Evolutionary conservation across 345 rosid species (phyloP).

Genomic region (rapeseed (Brassica napus)): Da-Ae NC_063447.1:42357001-42357500

Average conservation of each 20-base stretch:
- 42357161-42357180: background rate
- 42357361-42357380: slow-evolving; percentile 57
- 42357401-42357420: slow-evolving; percentile 53
- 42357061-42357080: background rate
- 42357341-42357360: slow-evolving; percentile 74
- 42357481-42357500: slow-evolving; percentile 46
- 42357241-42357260: slow-evolving; percentile 66
- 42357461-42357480: slow-evolving; percentile 47
- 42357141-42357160: background rate
- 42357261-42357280: slow-evolving; percentile 58
- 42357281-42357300: slow-evolving; percentile 55
- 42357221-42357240: background rate
- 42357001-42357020: background rate
- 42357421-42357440: slow-evolving; percentile 83
- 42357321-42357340: slow-evolving; percentile 63
- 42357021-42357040: background rate
- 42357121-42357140: background rate
- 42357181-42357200: background rate
- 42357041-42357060: background rate
- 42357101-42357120: background rate
- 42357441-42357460: slow-evolving; percentile 53
- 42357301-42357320: slow-evolving; percentile 60
- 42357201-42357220: slow-evolving; percentile 25
- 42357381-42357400: slow-evolving; percentile 41
- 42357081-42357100: background rate